Conservation (phyloP, 495 filamentous ascomycete species). For the Cairneyella variabilis region DNA sequence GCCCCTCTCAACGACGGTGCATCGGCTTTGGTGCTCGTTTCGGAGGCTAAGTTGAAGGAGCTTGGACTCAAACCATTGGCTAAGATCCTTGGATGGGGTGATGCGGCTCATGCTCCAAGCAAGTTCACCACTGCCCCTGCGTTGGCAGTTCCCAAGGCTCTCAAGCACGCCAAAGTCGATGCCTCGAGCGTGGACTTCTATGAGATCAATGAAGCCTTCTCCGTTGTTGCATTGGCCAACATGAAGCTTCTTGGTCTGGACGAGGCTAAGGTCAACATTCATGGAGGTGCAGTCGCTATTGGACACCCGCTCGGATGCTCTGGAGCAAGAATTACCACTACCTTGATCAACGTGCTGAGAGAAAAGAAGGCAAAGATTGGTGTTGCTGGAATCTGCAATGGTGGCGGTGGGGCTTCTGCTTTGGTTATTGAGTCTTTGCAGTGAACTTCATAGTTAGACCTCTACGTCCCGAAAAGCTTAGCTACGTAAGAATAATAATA, state of each 20-base stretch:
- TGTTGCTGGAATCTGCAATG: slow-evolving; percentile 94
- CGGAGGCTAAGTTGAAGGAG: slow-evolving; percentile 82
- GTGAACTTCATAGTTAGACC: slow-evolving; percentile 14
- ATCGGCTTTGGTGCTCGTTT: slow-evolving; percentile 84
- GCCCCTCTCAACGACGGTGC: slow-evolving; percentile 94
- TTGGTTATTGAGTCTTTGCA: slow-evolving; percentile 71
- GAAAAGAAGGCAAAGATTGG: slow-evolving; percentile 92
- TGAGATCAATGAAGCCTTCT: slow-evolving; percentile 99
- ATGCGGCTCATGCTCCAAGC: slow-evolving; percentile 82
- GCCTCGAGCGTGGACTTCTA: slow-evolving; percentile 80
- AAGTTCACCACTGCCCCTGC: slow-evolving; percentile 95
- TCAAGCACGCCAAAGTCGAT: slow-evolving; percentile 81
- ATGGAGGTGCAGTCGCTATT: slow-evolving; percentile 92
- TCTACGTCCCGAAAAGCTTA: no score
- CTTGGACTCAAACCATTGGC: slow-evolving; percentile 85
- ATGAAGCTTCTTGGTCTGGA: slow-evolving; percentile 78
- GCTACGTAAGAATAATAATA: no score
- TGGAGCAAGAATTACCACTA: slow-evolving; percentile 90
- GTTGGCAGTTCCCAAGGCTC: slow-evolving; percentile 93
- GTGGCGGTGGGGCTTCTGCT: slow-evolving; percentile 89
- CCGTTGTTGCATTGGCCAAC: slow-evolving; percentile 92
- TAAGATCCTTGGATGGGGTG: slow-evolving; percentile 95
- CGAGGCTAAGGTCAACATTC: slow-evolving; percentile 89
- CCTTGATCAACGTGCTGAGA: slow-evolving; percentile 80
- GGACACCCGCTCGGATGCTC: slow-evolving; percentile 93